Evolutionary conservation across 805 yeast genomes (phyloP).

Genomic region (Teunomyces aglyptinius): DNA sequence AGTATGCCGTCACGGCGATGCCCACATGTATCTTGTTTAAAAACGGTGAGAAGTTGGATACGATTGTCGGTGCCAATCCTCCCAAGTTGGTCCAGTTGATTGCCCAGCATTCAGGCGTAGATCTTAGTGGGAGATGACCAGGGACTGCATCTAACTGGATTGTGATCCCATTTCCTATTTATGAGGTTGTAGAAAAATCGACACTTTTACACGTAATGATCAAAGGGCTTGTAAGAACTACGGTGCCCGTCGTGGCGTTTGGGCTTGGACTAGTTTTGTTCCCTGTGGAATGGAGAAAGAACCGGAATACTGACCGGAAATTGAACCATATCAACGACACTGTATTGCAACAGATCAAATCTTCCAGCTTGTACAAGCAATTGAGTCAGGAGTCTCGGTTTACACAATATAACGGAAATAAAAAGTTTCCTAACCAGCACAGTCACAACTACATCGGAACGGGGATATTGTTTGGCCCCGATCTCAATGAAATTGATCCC

Average conservation of each 20-base stretch:
- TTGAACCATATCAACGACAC: conserved; percentile 19
- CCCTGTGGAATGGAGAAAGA: conserved; percentile 26
- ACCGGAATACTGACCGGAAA: conserved; percentile 10
- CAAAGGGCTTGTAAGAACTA: conserved; percentile 23
- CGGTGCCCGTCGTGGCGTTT: conserved; percentile 31
- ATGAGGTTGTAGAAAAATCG: neutral
- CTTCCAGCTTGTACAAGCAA: conserved; percentile 17
- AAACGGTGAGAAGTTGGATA: conserved; percentile 55
- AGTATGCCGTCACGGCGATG: conserved; percentile 68
- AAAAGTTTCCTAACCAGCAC: conserved; percentile 16
- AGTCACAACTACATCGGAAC: conserved; percentile 54
- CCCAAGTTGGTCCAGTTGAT: conserved; percentile 29
- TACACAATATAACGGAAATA: conserved; percentile 12
- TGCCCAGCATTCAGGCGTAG: conserved; percentile 20
- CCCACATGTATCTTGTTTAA: conserved; percentile 69
- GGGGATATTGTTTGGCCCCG: conserved; percentile 68
- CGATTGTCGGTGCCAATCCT: conserved; percentile 66
- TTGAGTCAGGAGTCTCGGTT: conserved; percentile 15
- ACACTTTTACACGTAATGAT: conserved; percentile 18
- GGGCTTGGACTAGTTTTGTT: conserved; percentile 27
- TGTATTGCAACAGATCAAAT: conserved; percentile 18
- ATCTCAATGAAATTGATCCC: conserved; percentile 74
- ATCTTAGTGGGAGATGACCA: conserved; percentile 1
- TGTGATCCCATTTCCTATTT: neutral
- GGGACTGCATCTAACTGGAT: neutral